These are phyloP conservation scores for Candida chilensis DNA, from an alignment of 805 yeast species.

Conservation along the genomic window DNA sequence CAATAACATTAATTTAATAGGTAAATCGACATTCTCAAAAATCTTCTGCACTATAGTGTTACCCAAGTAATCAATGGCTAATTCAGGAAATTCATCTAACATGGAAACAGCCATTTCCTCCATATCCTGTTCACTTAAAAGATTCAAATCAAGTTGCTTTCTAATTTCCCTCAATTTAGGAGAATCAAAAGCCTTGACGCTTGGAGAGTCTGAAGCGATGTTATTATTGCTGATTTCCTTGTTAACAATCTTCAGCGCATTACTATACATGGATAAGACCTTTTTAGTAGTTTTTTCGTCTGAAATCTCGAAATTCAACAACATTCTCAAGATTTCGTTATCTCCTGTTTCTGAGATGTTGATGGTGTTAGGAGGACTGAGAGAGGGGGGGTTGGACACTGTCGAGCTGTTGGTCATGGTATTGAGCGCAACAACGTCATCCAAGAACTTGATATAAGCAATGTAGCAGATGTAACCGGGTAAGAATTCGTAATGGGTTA, in stretches of 20 bases:
- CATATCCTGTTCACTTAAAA: conserved; percentile 48
- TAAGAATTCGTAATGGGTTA: conserved; percentile 76
- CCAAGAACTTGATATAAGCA: conserved; percentile 70
- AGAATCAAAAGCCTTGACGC: conserved; percentile 77
- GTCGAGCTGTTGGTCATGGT: too few species aligned
- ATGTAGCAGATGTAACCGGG: conserved; percentile 72
- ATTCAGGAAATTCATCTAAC: conserved; percentile 82
- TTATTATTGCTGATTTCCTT: too few species aligned
- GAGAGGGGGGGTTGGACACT: too few species aligned
- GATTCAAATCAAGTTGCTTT: conserved; percentile 54
- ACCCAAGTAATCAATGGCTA: conserved; percentile 89
- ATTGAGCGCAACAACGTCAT: too few species aligned
- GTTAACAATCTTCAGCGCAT: too few species aligned
- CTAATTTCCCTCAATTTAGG: conserved; percentile 83
- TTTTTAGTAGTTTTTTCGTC: too few species aligned
- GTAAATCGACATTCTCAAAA: conserved; percentile 57
- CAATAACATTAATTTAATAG: conserved; percentile 74
- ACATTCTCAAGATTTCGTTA: too few species aligned
- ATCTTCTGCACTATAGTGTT: conserved; percentile 92
- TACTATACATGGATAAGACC: too few species aligned
- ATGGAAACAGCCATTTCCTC: conserved; percentile 79
- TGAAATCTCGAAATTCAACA: too few species aligned
- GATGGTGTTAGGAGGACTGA: too few species aligned
- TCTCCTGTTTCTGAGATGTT: too few species aligned
- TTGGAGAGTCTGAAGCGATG: too few species aligned